Evolutionary conservation across 495 filamentous ascomycete genomes (phyloP), one percentile per base, ranked within the genome.

Genomic region (Achaetomiella virescens): DNA sequence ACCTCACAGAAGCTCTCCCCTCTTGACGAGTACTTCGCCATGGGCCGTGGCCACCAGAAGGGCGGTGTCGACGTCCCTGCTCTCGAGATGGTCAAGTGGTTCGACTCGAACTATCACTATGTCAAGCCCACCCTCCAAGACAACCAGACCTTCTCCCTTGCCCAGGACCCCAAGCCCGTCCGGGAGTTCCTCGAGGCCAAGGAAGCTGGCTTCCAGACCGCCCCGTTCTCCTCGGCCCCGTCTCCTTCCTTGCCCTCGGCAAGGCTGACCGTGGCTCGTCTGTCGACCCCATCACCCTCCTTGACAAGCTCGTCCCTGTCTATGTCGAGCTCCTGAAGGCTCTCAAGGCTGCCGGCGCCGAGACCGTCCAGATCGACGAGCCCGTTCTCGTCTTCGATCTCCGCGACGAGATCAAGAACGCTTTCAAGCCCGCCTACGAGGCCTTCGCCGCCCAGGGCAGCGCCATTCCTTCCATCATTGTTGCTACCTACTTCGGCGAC

Each of bases 91-190:
- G 93, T 98, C 52, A 98, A 98, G 79, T 98, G 95, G 93, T 98
- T 98, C 72, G 93, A 98, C 81, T 95, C 90, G 62, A 98, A 98
- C 86, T 98, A 98, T 84, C 93, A 98, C 82, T 97, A 97, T 78
- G 93, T 97, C 75, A 97, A 97, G 84, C 93, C 93, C 55, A 96
- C 93, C 56, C 82, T 98, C 54, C 88, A 95, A 75, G 87, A 97
- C 76, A 85, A 87, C 80, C 93, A 98, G 83, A 83, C 80, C 60
- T 98, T 97, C 86, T 88, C 88, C 74, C 89, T 98, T 50, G 75
- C 79, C 59, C 70, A 81, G 55, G 82, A 88, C 74, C 91, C 93
- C 70, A 98, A 98, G 84, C 90, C 93, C 63, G 87, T 98, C 60
- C 78, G 74, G 62, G 89, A 98, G 72, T 98, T 91, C 83, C 76